These are phyloP conservation scores for Yarrowia galli DNA, from an alignment of 1,139 yeast genomes.

Conservation along the genomic window DNA sequence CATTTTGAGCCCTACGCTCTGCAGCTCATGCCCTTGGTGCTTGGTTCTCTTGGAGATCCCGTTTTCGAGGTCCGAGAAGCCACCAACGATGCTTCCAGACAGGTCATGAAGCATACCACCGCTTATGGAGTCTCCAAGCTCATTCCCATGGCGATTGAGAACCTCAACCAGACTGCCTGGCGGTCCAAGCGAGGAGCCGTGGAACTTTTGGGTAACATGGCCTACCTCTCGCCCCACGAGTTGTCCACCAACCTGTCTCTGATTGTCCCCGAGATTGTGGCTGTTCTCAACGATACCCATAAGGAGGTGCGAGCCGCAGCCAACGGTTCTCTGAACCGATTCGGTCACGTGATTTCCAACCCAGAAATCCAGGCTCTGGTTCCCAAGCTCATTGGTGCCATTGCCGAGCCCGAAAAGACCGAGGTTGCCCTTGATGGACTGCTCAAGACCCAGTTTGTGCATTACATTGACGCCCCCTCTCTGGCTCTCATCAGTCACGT, in stretches of 20 bases:
- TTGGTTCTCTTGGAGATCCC: conserved; percentile 84
- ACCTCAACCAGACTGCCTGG: conserved; percentile 92
- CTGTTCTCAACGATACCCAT: conserved; percentile 92
- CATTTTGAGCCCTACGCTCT: conserved; percentile 93
- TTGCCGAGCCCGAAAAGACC: conserved; percentile 94
- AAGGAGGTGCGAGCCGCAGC: conserved; percentile 97
- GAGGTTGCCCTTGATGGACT: conserved; percentile 87
- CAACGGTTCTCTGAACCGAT: conserved; percentile 82
- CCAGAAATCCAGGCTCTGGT: conserved; percentile 94
- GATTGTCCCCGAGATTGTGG: conserved; percentile 95
- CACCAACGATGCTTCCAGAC: conserved; percentile 84
- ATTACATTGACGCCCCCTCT: conserved; percentile 97
- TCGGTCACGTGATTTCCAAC: conserved; percentile 96
- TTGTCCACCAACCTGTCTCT: conserved; percentile 85
- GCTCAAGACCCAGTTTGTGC: conserved; percentile 91
- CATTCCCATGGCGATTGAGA: conserved; percentile 88
- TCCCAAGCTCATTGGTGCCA: conserved; percentile 88
- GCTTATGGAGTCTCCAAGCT: conserved; percentile 89
- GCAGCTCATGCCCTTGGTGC: conserved; percentile 81
- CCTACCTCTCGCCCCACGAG: conserved; percentile 93
- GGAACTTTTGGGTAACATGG: conserved; percentile 96
- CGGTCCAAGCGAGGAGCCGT: conserved; percentile 97
- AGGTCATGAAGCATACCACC: conserved; percentile 89
- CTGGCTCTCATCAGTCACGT: conserved; percentile 94
- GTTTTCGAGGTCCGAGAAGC: conserved; percentile 87